These are phyloP conservation scores for Aschersonia sp. DNA, from an alignment of 2,329 filamentous ascomycete species.

Conservation along the genomic window DNA sequence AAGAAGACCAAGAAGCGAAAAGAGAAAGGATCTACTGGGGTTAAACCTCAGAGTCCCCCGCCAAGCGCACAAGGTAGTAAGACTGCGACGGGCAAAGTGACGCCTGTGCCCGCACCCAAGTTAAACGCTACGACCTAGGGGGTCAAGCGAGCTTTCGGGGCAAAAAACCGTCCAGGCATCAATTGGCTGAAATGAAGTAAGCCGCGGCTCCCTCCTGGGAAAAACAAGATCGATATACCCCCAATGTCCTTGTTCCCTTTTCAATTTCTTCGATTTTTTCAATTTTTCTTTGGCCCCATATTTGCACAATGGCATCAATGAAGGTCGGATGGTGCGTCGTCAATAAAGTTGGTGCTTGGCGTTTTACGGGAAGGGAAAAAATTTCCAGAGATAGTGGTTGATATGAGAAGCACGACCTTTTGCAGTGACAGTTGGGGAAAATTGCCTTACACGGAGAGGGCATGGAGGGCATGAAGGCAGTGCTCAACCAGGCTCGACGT, in stretches of 20 bases:
- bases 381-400: too few relatives aligned
- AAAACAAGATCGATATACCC: too few relatives aligned
- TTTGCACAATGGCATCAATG: too few relatives aligned
- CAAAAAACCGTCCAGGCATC: not conserved
- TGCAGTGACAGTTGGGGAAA: too few relatives aligned
- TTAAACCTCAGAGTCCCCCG: conserved; percentile 7
- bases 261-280: not conserved
- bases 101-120: conserved; percentile 12
- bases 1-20: conserved; percentile 17
- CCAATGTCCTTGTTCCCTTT: not conserved
- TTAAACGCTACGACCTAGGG: conserved; percentile 11
- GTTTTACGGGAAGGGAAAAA: too few relatives aligned
- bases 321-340: too few relatives aligned
- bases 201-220: too few relatives aligned
- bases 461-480: too few relatives aligned
- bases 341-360: too few relatives aligned
- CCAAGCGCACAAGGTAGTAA: conserved; percentile 8
- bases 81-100: conserved; percentile 8
- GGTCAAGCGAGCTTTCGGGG: not conserved
- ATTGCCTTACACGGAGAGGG: too few relatives aligned
- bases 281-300: not conserved
- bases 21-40: conserved; percentile 9
- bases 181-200: not conserved
- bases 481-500: too few relatives aligned
- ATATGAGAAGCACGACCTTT: too few relatives aligned